phyloP scores from a whole-genome alignment of 108 stramenopile species.

The Chaetoceros tenuissimus region DNA sequence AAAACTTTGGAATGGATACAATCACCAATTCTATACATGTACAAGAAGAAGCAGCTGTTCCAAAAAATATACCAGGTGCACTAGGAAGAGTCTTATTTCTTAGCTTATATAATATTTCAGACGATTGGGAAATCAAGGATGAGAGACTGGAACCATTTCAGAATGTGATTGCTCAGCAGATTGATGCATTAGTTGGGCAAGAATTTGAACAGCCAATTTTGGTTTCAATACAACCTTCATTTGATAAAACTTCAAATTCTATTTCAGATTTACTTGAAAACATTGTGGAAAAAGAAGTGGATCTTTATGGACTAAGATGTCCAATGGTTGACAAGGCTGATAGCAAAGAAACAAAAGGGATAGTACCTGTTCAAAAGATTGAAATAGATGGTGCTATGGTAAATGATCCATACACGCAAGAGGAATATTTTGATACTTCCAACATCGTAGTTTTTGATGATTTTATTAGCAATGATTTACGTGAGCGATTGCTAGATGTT shows the following conservation, averaged over 20 bases:
- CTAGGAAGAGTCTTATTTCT: constrained; percentile 9
- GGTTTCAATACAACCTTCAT: constrained; percentile 6
- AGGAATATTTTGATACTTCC: constrained; percentile 44
- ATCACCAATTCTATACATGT: too few species aligned
- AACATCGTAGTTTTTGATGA: constrained; percentile 46
- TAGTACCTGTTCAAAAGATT: constrained; percentile 23
- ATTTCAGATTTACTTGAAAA: too few species aligned
- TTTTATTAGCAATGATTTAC: constrained; percentile 33
- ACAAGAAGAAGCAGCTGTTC: too few species aligned
- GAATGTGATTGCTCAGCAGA: constrained; percentile 7
- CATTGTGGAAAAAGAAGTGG: constrained; percentile 17
- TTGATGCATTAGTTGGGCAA: constrained; percentile 7
- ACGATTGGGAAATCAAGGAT: constrained; percentile 17
- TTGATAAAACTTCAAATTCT: neutral
- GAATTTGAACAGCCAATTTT: constrained; percentile 13
- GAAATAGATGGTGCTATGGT: constrained; percentile 46
- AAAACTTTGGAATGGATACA: too few species aligned
- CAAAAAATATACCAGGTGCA: constrained; percentile 4
- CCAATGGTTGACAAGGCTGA: neutral
- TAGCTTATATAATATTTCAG: neutral
- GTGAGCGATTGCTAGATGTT: constrained; percentile 36
- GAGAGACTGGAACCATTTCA: constrained; percentile 14
- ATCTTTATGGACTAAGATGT: constrained; percentile 30
- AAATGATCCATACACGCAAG: constrained; percentile 10
- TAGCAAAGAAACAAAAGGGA: neutral